Evolutionary conservation across 345 rosid genomes (phyloP).

Genomic region (Aquilaria sinensis): DNA sequence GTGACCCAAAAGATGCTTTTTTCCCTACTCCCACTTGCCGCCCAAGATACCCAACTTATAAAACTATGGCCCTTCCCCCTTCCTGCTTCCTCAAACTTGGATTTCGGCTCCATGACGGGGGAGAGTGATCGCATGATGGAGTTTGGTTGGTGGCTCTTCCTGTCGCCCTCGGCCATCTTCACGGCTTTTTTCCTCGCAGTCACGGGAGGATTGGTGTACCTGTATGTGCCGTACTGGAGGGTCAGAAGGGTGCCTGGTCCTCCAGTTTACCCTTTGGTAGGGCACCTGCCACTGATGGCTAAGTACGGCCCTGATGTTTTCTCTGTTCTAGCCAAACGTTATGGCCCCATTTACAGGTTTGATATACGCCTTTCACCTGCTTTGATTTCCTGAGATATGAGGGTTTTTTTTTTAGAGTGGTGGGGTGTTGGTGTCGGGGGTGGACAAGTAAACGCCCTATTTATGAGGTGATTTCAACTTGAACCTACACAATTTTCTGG

Average conservation of each 20-base stretch:
- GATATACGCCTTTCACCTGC: neutral
- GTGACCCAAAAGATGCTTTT: conserved; percentile 19
- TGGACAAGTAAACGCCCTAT: neutral
- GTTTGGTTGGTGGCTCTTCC: neutral
- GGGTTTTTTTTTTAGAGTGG: neutral
- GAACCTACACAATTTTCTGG: too few species aligned
- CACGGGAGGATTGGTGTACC: conserved; percentile 32
- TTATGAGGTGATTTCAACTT: neutral
- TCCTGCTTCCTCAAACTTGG: neutral
- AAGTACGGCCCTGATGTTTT: conserved; percentile 79
- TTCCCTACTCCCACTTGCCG: too few species aligned
- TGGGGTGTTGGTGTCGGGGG: neutral
- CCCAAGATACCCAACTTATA: too few species aligned
- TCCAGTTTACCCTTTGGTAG: conserved; percentile 43
- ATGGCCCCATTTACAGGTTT: conserved; percentile 92
- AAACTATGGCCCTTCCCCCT: neutral
- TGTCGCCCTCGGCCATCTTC: conserved; percentile 11
- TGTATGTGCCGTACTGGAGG: conserved; percentile 52
- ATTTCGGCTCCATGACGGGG: neutral
- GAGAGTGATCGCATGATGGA: conserved; percentile 3
- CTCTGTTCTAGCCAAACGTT: conserved; percentile 66
- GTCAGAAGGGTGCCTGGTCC: conserved; percentile 62
- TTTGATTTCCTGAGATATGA: neutral
- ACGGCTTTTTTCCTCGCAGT: conserved; percentile 17
- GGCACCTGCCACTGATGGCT: conserved; percentile 86